Percentiles rank a stretch among this genome's conserved stretches.
These are phyloP conservation scores for Fusarium sp. DNA, from an alignment of 2,329 filamentous ascomycete species.

Conservation along the genomic window DNA sequence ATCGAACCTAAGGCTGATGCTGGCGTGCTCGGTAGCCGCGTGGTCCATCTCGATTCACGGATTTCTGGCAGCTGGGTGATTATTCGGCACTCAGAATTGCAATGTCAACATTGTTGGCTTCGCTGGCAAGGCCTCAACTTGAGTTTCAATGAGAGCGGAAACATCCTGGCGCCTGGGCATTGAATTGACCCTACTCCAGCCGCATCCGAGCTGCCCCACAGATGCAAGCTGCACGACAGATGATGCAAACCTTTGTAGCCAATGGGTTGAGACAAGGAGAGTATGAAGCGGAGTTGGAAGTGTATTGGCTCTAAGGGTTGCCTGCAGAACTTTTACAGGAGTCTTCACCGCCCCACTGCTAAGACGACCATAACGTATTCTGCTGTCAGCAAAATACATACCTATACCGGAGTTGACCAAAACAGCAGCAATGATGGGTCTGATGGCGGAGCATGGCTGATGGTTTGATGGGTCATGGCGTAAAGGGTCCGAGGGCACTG, in stretches of 20 bases:
- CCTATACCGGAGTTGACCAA: conserved; percentile 3
- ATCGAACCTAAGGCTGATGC: not conserved
- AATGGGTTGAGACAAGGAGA: conserved; percentile 32
- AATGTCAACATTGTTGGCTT: conserved; percentile 1
- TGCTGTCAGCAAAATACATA: conserved; percentile 16
- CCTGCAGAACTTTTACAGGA: conserved; percentile 34
- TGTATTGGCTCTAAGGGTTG: conserved; percentile 30
- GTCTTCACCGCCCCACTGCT: conserved; percentile 12
- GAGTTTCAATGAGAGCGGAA: conserved; percentile 10
- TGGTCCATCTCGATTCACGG: conserved; percentile 15
- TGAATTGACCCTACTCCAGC: conserved; percentile 17
- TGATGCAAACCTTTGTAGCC: conserved; percentile 29
- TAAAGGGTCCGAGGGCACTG: conserved; percentile 20
- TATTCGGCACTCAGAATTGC: conserved; percentile 6
- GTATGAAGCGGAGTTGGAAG: conserved; percentile 24
- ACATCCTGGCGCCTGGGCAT: not conserved
- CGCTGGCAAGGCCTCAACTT: conserved; percentile 13
- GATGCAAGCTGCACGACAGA: conserved; percentile 24
- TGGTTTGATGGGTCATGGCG: conserved; percentile 29
- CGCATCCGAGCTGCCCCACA: conserved; percentile 1
- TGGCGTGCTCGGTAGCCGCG: conserved; percentile 2
- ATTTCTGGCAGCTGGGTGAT: conserved; percentile 7
- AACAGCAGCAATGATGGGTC: conserved; percentile 17
- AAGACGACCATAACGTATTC: not conserved
- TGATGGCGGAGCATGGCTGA: conserved; percentile 33